phyloP scores from a whole-genome alignment of 345 rosid genomes.

The Hypericum perforatum region DNA sequence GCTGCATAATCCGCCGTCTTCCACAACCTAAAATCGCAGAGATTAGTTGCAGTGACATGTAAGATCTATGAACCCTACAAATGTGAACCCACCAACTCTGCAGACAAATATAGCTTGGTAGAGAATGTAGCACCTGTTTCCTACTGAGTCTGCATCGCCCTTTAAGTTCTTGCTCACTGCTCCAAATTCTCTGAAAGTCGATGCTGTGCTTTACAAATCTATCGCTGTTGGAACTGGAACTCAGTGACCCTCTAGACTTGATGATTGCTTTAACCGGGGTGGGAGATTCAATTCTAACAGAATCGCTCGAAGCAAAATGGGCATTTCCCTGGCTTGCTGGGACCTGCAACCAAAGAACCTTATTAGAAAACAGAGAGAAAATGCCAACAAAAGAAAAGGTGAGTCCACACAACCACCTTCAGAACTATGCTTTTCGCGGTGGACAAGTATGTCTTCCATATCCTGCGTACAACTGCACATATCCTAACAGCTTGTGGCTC shows the following conservation, averaged over 20 bases:
- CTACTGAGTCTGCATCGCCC: slow-evolving; percentile 65
- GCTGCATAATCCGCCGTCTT: slow-evolving; percentile 54
- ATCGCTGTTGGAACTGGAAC: slow-evolving; percentile 37
- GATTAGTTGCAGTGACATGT: background rate
- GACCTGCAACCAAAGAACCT: slow-evolving; percentile 39
- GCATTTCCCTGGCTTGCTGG: slow-evolving; percentile 87
- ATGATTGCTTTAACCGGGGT: slow-evolving; percentile 37
- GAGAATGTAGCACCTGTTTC: slow-evolving; percentile 49
- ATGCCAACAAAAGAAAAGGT: slow-evolving; percentile 2
- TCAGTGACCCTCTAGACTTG: slow-evolving; percentile 52
- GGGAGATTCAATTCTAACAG: slow-evolving; percentile 37
- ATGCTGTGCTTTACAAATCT: slow-evolving; percentile 65
- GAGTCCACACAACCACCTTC: slow-evolving; percentile 41
- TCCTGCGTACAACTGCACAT: slow-evolving; percentile 65
- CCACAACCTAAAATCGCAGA: slow-evolving; percentile 38
- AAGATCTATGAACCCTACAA: too few relatives aligned
- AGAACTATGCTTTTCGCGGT: slow-evolving; percentile 42
- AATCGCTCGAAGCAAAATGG: slow-evolving; percentile 63
- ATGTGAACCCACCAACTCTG: too few relatives aligned
- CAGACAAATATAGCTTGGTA: slow-evolving; percentile 6
- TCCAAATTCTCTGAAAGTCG: slow-evolving; percentile 79
- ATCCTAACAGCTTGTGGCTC: slow-evolving; percentile 80
- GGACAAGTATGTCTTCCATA: slow-evolving; percentile 80
- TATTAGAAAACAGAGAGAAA: slow-evolving; percentile 4
- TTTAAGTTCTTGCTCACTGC: slow-evolving; percentile 64